Percentiles rank a stretch among this genome's conserved stretches.
Conservation (phyloP, 2,329 filamentous ascomycete genomes). For the Phialophora expanda region DNA sequence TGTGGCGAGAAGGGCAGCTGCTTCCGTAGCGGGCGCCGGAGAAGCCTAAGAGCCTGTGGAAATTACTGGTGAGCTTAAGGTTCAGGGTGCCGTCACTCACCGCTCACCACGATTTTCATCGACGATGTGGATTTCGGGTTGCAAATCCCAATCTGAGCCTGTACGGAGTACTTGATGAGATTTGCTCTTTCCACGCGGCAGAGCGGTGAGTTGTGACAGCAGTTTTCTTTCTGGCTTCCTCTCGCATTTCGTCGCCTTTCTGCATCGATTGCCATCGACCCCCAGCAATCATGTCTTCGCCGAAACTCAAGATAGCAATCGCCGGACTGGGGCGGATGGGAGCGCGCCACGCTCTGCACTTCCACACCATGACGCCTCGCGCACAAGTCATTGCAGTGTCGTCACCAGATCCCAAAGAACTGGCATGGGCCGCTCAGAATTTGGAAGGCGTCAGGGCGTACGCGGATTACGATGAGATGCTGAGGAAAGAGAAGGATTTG, state of each 20-base stretch:
- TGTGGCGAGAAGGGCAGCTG: too few relatives aligned
- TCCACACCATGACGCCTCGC: conserved; percentile 54
- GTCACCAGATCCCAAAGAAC: conserved; percentile 53
- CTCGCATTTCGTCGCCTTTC: neutral
- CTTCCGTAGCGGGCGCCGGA: too few relatives aligned
- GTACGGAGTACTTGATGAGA: neutral
- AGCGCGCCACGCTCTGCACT: conserved; percentile 55
- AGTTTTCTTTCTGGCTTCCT: neutral
- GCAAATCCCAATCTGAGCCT: neutral
- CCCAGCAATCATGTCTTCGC: conserved; percentile 28
- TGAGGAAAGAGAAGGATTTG: conserved; percentile 58
- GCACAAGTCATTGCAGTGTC: conserved; percentile 58
- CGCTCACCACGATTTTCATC: conserved; percentile 3
- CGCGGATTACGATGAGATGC: conserved; percentile 62
- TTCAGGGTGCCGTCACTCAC: conserved; percentile 48
- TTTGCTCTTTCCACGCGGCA: neutral
- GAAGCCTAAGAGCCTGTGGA: neutral
- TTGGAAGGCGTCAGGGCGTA: conserved; percentile 61
- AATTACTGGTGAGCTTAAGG: neutral
- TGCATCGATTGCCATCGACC: neutral
- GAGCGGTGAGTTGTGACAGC: neutral
- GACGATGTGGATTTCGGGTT: neutral
- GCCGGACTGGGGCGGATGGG: conserved; percentile 59
- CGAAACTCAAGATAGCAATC: conserved; percentile 53
- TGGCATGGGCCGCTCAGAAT: conserved; percentile 57